phyloP scores from a whole-genome alignment of 2,329 filamentous ascomycete species.

The Lasiodiplodia sp. region DNA sequence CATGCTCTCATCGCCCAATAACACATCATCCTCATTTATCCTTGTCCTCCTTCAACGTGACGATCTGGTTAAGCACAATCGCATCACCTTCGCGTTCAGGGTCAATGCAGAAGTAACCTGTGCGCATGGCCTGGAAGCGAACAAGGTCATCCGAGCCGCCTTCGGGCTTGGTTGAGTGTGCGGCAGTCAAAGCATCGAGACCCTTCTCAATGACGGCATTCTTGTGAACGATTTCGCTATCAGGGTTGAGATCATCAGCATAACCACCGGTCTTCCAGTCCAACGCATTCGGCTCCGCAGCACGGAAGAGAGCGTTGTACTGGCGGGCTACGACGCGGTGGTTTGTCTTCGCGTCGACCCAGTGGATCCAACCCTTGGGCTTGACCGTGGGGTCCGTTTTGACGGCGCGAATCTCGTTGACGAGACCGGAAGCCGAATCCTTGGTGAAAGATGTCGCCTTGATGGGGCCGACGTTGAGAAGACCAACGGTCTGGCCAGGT shows the following conservation, averaged over 20 bases:
- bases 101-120: slow-evolving; percentile 88
- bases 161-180: slow-evolving; percentile 67
- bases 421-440: slow-evolving; percentile 66
- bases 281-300: slow-evolving; percentile 78
- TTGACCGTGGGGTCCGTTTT: slow-evolving; percentile 72
- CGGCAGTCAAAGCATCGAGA: slow-evolving; percentile 78
- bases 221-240: slow-evolving; percentile 80
- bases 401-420: slow-evolving; percentile 71
- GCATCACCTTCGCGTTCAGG: slow-evolving; percentile 75
- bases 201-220: slow-evolving; percentile 84
- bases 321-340: slow-evolving; percentile 72
- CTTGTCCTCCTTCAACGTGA: slow-evolving; percentile 84
- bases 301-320: slow-evolving; percentile 85
- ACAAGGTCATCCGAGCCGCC: slow-evolving; percentile 66
- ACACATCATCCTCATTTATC: slow-evolving; percentile 30
- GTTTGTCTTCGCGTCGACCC: slow-evolving; percentile 75
- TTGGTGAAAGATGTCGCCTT: slow-evolving; percentile 73
- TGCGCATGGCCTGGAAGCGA: slow-evolving; percentile 89
- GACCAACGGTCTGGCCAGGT: slow-evolving; percentile 75
- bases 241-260: slow-evolving; percentile 81
- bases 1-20: background rate
- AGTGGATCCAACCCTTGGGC: slow-evolving; percentile 78
- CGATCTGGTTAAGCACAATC: slow-evolving; percentile 88
- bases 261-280: slow-evolving; percentile 76
- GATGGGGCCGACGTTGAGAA: slow-evolving; percentile 75